phyloP scores from a whole-genome alignment of 371 early-diverging fungal species.

The Syncephalastrum racemosum region DNA sequence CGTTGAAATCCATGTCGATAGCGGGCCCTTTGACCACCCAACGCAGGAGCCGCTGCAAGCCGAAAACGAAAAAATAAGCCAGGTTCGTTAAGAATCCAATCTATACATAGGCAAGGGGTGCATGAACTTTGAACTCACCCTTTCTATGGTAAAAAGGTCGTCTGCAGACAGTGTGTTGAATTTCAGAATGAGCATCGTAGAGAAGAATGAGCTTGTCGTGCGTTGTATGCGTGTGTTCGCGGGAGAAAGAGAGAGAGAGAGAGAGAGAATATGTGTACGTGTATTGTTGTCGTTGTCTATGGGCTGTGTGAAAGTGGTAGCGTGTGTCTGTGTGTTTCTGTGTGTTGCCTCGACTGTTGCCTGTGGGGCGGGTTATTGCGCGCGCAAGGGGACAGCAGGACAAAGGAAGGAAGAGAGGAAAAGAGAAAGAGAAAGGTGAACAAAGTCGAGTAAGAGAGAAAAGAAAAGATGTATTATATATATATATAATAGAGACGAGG shows the following conservation, averaged over 20 bases:
- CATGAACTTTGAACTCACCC: constrained; percentile 14
- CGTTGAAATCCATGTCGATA: constrained; percentile 18
- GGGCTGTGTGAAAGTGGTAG: too few species aligned
- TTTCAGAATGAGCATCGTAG: constrained; percentile 25
- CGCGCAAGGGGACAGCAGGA: constrained; percentile 1
- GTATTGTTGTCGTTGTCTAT: too few species aligned
- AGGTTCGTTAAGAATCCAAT: constrained; percentile 6
- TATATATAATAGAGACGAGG: neutral
- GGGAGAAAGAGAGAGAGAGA: too few species aligned
- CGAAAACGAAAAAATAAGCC: constrained; percentile 8
- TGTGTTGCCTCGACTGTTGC: neutral
- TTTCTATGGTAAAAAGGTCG: constrained; percentile 26
- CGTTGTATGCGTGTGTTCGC: too few species aligned
- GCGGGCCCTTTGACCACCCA: constrained; percentile 21
- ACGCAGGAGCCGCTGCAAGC: constrained; percentile 22
- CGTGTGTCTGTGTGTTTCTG: neutral
- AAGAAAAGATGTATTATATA: neutral
- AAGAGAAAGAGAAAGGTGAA: neutral
- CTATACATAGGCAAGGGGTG: neutral
- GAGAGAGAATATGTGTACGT: too few species aligned
- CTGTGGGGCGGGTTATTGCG: neutral
- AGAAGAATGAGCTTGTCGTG: neutral
- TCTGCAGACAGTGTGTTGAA: constrained; percentile 21
- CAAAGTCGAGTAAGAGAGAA: neutral
- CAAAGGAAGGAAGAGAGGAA: constrained; percentile 1